phyloP scores from a whole-genome alignment of 257 asterid species.

The Solanum dulcamara region DNA sequence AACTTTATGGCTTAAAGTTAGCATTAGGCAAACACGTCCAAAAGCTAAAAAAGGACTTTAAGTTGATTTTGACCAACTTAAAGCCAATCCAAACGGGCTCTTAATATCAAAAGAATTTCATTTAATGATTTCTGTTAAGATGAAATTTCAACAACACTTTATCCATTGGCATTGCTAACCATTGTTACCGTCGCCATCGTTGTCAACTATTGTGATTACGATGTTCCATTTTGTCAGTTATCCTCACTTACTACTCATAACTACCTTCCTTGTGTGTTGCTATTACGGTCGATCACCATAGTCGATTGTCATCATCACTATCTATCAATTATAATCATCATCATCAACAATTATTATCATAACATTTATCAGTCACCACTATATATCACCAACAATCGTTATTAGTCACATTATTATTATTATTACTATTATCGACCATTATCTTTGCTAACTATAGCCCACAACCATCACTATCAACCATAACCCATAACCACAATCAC shows the following conservation, averaged over 20 bases:
- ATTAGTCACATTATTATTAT: too few species aligned
- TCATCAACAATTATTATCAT: too few species aligned
- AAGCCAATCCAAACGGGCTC: too few species aligned
- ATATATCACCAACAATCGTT: background rate
- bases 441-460: background rate
- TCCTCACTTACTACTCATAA: background rate
- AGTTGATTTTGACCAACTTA: too few species aligned
- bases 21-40: too few species aligned
- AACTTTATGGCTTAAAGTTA: too few species aligned
- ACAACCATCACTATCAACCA: background rate
- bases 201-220: background rate
- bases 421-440: background rate
- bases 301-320: too few species aligned
- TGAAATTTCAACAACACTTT: background rate
- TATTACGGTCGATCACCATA: background rate
- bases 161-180: background rate
- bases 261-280: background rate
- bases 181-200: background rate
- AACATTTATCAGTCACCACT: too few species aligned
- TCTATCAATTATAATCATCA: too few species aligned
- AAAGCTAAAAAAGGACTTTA: too few species aligned
- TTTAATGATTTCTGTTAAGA: background rate
- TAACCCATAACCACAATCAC: background rate
- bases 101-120: background rate
- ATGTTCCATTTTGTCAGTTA: background rate